These are phyloP conservation scores for Galeopsis tetrahit DNA, from an alignment of 257 asterid species.

Conservation along the genomic window DNA sequence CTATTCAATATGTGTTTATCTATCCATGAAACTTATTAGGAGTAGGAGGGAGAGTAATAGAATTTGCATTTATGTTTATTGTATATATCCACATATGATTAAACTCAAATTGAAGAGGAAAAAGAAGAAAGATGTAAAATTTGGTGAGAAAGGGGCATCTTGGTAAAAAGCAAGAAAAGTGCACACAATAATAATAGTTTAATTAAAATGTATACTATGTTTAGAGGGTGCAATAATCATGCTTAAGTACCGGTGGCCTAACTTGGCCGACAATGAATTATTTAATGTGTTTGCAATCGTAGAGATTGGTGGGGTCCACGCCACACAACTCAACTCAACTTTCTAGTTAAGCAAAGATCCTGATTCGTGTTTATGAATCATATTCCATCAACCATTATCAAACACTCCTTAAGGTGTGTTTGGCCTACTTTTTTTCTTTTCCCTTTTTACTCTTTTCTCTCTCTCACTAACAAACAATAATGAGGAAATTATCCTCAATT, in stretches of 20 bases:
- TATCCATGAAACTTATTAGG: too few species aligned
- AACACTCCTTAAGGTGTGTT: constrained; percentile 41
- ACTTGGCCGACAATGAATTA: constrained; percentile 56
- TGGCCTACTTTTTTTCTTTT: constrained; percentile 42
- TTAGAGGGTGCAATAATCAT: constrained; percentile 35
- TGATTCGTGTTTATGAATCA: constrained; percentile 57
- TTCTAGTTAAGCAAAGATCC: constrained; percentile 60
- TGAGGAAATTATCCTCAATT: constrained; percentile 17
- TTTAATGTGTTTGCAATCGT: constrained; percentile 41
- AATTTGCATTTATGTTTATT: neutral
- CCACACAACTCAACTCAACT: constrained; percentile 31
- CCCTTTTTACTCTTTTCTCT: constrained; percentile 28
- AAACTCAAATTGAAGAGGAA: neutral
- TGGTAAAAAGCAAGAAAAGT: constrained; percentile 23
- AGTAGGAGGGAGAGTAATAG: too few species aligned
- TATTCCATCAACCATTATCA: constrained; percentile 45
- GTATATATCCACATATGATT: neutral
- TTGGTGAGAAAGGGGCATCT: constrained; percentile 7
- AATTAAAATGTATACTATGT: neutral
- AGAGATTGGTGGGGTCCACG: constrained; percentile 47
- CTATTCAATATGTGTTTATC: too few species aligned
- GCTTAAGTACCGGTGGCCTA: constrained; percentile 50
- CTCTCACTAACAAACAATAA: constrained; percentile 41
- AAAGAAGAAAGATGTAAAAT: neutral
- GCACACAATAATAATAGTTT: constrained; percentile 20